phyloP scores from a whole-genome alignment of 2,329 filamentous ascomycete genomes.

The Chaetomiaceae sp. region DNA sequence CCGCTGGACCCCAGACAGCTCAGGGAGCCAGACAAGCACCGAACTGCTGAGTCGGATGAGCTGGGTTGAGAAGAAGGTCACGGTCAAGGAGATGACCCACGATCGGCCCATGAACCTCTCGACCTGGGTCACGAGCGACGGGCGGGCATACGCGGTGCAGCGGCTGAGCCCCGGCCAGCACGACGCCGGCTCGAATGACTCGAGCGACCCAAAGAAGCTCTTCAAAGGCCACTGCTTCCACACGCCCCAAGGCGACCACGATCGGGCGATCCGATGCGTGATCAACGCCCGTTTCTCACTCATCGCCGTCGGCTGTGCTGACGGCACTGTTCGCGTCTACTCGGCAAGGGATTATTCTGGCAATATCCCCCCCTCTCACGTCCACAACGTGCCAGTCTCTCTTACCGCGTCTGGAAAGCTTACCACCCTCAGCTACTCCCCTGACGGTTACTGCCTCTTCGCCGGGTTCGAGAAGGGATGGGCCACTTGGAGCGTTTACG shows the following conservation, averaged over 20 bases:
- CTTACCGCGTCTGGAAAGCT: slow-evolving; percentile 63
- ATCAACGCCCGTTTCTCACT: slow-evolving; percentile 95
- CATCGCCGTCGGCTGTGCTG: slow-evolving; percentile 76
- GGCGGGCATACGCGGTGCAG: slow-evolving; percentile 87
- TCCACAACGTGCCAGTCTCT: slow-evolving; percentile 66
- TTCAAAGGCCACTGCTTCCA: slow-evolving; percentile 95
- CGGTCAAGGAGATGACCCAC: slow-evolving; percentile 80
- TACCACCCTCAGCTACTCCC: slow-evolving; percentile 77
- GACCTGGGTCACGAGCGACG: slow-evolving; percentile 87
- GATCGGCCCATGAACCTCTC: slow-evolving; percentile 95
- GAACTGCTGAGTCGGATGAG: slow-evolving; percentile 83
- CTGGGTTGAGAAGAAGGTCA: slow-evolving; percentile 75
- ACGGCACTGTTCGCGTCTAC: slow-evolving; percentile 83
- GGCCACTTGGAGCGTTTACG: slow-evolving; percentile 97
- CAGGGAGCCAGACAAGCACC: slow-evolving; percentile 80
- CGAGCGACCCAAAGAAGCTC: slow-evolving; percentile 54
- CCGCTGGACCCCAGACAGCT: slow-evolving; percentile 81
- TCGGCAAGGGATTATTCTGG: slow-evolving; percentile 89
- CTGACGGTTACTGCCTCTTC: slow-evolving; percentile 94
- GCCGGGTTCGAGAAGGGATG: slow-evolving; percentile 89
- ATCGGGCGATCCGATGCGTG: slow-evolving; percentile 66
- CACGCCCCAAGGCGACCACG: slow-evolving; percentile 54
- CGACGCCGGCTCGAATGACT: slow-evolving; percentile 38
- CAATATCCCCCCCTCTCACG: slow-evolving; percentile 84
- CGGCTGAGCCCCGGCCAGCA: slow-evolving; percentile 47